These are phyloP conservation scores for Cladorrhinum sp. DNA, from an alignment of 2,329 filamentous ascomycete species.

Conservation along the genomic window DNA sequence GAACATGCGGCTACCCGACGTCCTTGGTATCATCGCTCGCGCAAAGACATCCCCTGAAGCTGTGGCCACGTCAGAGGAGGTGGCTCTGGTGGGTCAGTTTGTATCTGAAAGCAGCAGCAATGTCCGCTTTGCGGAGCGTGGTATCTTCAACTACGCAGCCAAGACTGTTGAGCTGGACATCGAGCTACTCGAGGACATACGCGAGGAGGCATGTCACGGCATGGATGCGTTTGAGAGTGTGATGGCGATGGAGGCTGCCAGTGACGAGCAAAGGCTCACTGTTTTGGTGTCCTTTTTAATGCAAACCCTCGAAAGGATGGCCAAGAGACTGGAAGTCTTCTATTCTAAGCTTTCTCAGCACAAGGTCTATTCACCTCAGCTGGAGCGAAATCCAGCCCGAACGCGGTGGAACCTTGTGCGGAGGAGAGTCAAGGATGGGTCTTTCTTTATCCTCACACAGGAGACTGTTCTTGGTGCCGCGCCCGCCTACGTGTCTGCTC, in stretches of 20 bases:
- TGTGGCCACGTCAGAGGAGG: conserved; percentile 44
- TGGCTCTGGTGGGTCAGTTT: conserved; percentile 49
- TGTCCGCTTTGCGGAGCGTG: conserved; percentile 49
- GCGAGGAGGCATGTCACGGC: conserved; percentile 50
- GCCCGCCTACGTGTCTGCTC: conserved; percentile 28
- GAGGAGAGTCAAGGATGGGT: conserved; percentile 47
- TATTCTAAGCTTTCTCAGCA: conserved; percentile 49
- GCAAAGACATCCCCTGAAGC: conserved; percentile 47
- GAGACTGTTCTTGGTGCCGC: conserved; percentile 32
- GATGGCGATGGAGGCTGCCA: conserved; percentile 38
- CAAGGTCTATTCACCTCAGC: conserved; percentile 49
- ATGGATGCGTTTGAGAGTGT: conserved; percentile 54
- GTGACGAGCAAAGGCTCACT: conserved; percentile 37
- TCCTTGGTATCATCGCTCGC: conserved; percentile 41
- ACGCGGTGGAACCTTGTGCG: conserved; percentile 51
- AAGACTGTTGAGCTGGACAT: conserved; percentile 50
- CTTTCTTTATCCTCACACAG: conserved; percentile 48
- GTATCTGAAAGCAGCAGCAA: conserved; percentile 42
- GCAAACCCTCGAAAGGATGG: conserved; percentile 52
- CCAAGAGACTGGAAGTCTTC: conserved; percentile 49
- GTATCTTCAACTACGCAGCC: conserved; percentile 49
- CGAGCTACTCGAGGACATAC: conserved; percentile 50
- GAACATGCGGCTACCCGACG: conserved; percentile 41
- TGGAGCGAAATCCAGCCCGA: conserved; percentile 52
- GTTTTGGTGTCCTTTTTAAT: conserved; percentile 47